Percentiles rank a stretch among this genome's conserved stretches.
Conservation (phyloP, 1,284 basidiomycete genomes). For the Apiotrichum porosum region DNA sequence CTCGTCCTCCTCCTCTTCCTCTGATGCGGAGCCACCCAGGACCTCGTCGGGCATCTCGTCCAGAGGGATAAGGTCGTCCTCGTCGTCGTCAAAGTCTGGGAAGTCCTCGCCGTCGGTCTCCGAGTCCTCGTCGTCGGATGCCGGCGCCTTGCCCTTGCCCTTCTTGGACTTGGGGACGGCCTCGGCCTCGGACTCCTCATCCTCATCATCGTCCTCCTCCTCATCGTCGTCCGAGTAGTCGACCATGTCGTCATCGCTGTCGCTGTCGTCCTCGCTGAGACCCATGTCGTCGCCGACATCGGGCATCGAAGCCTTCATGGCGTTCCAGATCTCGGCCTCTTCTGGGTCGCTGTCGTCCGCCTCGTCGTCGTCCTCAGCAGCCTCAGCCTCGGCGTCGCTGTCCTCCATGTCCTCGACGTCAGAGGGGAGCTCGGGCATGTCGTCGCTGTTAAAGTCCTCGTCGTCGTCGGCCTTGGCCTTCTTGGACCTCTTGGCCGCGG, state of each 20-base stretch:
- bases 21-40: slow-evolving; percentile 32
- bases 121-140: slow-evolving; percentile 13
- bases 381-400: slow-evolving; percentile 3
- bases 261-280: slow-evolving; percentile 59
- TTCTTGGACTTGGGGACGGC: slow-evolving; percentile 15
- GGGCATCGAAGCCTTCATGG: slow-evolving; percentile 77
- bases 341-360: slow-evolving; percentile 52
- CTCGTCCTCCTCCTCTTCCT: slow-evolving; percentile 51
- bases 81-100: slow-evolving; percentile 45
- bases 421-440: slow-evolving; percentile 6
- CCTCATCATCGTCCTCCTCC: slow-evolving; percentile 43
- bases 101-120: slow-evolving; percentile 20
- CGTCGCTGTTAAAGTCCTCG: slow-evolving; percentile 24
- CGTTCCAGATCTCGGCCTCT: slow-evolving; percentile 80
- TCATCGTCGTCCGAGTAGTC: slow-evolving; percentile 55
- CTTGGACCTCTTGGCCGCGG: slow-evolving; percentile 50
- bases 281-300: slow-evolving; percentile 55
- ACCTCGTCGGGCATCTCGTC: slow-evolving; percentile 48
- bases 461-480: slow-evolving; percentile 34
- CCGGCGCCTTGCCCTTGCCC: slow-evolving; percentile 13
- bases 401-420: slow-evolving; percentile 27
- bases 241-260: slow-evolving; percentile 54
- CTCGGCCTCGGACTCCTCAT: slow-evolving; percentile 20
- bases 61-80: slow-evolving; percentile 47
- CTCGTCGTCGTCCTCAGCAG: slow-evolving; percentile 31